These are phyloP conservation scores for Lactarius tabidus DNA, from an alignment of 768 basidiomycete genomes.

Conservation along the genomic window DNA sequence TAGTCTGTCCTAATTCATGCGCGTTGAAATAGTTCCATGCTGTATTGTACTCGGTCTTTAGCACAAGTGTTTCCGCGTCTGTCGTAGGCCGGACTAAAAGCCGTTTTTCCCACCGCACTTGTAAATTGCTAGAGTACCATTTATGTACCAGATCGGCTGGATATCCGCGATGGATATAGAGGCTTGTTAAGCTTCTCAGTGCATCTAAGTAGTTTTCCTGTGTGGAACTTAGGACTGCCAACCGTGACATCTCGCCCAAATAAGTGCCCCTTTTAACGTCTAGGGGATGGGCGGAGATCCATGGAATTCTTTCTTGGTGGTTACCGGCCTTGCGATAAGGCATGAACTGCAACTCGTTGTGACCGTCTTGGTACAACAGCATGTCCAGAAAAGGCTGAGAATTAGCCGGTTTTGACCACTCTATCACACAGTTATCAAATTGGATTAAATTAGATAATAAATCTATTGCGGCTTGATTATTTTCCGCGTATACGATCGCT, in stretches of 20 bases:
- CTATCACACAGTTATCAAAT: too few species aligned
- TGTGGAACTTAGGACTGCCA: background rate
- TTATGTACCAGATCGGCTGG: background rate
- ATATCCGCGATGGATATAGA: background rate
- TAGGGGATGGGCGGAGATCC: too few species aligned
- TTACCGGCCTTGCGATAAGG: background rate
- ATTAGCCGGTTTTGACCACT: background rate
- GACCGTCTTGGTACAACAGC: background rate
- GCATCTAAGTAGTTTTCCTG: background rate
- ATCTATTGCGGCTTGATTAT: too few species aligned
- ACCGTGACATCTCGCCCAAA: background rate
- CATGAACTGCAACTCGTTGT: background rate
- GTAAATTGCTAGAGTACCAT: background rate
- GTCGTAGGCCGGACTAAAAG: too few species aligned
- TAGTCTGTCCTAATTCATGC: background rate
- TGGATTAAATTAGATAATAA: too few species aligned
- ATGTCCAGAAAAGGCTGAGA: background rate
- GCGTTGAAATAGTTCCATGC: constrained; percentile 10
- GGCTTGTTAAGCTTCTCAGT: background rate
- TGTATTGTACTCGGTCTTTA: background rate
- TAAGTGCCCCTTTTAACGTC: background rate
- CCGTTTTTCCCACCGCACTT: too few species aligned
- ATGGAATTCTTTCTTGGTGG: too few species aligned
- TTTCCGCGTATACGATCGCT: constrained; percentile 16
- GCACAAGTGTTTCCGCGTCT: background rate